phyloP scores from a whole-genome alignment of 306 rosid genomes.

The Leucaena leucocephala region DNA sequence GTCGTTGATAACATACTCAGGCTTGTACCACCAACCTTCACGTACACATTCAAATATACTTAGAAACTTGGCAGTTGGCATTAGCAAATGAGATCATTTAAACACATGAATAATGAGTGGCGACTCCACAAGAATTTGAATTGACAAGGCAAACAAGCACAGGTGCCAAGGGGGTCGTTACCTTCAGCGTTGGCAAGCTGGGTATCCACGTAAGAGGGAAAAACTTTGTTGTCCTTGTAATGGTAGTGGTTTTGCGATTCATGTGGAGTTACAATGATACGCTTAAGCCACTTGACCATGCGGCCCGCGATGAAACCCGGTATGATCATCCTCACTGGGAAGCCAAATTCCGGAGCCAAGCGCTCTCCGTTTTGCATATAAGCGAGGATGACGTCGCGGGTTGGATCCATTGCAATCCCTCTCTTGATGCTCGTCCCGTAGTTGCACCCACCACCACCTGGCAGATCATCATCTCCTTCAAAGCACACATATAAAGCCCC shows the following conservation, averaged over 20 bases:
- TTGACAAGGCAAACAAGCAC: not conserved
- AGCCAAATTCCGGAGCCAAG: conserved; percentile 73
- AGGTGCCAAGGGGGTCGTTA: conserved; percentile 3
- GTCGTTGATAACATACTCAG: conserved; percentile 78
- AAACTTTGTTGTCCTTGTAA: conserved; percentile 67
- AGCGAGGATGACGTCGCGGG: conserved; percentile 74
- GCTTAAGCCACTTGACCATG: conserved; percentile 86
- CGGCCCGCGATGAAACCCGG: conserved; percentile 82
- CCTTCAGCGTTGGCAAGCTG: conserved; percentile 83
- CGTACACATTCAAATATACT: not conserved
- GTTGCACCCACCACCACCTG: conserved; percentile 83
- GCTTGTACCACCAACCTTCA: conserved; percentile 96
- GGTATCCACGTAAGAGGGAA: conserved; percentile 77
- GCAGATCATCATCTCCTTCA: conserved; percentile 80
- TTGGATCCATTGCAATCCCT: conserved; percentile 74
- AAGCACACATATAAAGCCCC: conserved; percentile 74
- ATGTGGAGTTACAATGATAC: conserved; percentile 62
- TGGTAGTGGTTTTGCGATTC: conserved; percentile 68
- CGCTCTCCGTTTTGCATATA: conserved; percentile 78
- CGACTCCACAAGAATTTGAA: too few relatives aligned
- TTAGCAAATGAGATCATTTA: not conserved
- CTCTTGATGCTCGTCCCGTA: conserved; percentile 65
- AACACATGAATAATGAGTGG: not conserved
- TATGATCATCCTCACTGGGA: conserved; percentile 70
- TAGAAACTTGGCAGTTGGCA: not conserved